A percentile compares a stretch with the other conserved stretches of the same genome.
These are phyloP conservation scores for Bipolaris bicolor DNA, from an alignment of 2,329 filamentous ascomycete genomes.

Conservation along the genomic window DNA sequence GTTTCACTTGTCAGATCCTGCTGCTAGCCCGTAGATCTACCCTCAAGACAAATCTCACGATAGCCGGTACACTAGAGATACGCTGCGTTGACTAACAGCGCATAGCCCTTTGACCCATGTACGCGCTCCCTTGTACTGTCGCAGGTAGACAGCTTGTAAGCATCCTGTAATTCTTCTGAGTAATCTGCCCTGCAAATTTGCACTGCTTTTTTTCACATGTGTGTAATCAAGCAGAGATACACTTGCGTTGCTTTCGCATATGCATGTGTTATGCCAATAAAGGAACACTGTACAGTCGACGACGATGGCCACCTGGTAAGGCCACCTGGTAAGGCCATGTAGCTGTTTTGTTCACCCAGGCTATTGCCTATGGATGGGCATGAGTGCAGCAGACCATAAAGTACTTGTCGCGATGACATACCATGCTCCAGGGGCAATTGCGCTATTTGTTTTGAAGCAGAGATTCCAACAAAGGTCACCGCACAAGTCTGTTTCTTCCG, in stretches of 20 bases:
- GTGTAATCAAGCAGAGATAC: background rate
- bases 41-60: conserved; percentile 5
- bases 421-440: background rate
- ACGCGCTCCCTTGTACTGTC: background rate
- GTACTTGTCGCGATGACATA: background rate
- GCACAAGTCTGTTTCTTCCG: background rate
- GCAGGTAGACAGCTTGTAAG: background rate
- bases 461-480: background rate
- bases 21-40: background rate
- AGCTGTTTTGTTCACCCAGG: background rate
- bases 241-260: background rate
- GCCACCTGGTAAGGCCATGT: background rate
- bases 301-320: too few species aligned
- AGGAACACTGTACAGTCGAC: background rate
- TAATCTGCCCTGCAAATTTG: background rate
- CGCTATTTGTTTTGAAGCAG: background rate
- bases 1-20: conserved; percentile 11
- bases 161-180: background rate
- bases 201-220: background rate
- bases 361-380: background rate
- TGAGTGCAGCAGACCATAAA: background rate
- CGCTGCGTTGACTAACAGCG: background rate
- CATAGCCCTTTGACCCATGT: background rate
- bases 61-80: conserved; percentile 7
- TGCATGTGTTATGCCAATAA: background rate